Base-by-base conservation (phyloP, 2,329 filamentous ascomycete genomes). In the Botryotinia convoluta region DNA sequence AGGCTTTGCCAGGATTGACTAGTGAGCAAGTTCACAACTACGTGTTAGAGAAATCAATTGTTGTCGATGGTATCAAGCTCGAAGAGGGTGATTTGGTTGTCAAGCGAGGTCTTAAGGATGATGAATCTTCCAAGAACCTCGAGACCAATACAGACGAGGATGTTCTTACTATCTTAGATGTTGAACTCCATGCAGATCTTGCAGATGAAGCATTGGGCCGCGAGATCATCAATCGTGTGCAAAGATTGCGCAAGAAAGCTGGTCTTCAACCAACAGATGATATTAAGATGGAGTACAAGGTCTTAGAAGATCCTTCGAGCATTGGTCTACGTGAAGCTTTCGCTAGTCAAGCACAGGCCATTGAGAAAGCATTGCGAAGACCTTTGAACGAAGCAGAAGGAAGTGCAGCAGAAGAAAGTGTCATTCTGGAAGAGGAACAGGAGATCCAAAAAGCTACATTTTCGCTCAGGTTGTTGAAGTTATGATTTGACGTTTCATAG, bases 201-300 rank as follows among this genome's bases (percentile, higher is more conserved):
- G 92, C 92, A 64, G 90, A 95, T 77, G 95, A 98, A 82, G 96
- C 95, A 72, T 84, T 99, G 71, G 95, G 93, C 1, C 89, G 96
- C 79, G 96, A 98, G 83, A 92, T 99, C 77, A 92, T 99, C 85
- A 92, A 97, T 82, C 91, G 95, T 59, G 92, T 99, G 35, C 96
- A 99, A 84, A 89, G 93, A 77, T 86, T 98, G 75, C 91, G 96
- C 77, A 99, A 99, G 89, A 96, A 96, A 85, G 95, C 95, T 12
- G 94, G 94, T 0, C 86, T 99, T 70, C 90, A 95, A 76, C 90
- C 94, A 1, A 98, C 95, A 0, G 96, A 99, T 80, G 96, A 98
- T 80, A 91, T 99, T 75, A 93, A 92, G 84, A 97, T 99, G 93
- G 93, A 97, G 82, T 98, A 97, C 84, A 87, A 87, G 73, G 90